These are phyloP conservation scores for Colletotrichum sp. DNA, from an alignment of 2,329 filamentous ascomycete species.

Conservation along the genomic window DNA sequence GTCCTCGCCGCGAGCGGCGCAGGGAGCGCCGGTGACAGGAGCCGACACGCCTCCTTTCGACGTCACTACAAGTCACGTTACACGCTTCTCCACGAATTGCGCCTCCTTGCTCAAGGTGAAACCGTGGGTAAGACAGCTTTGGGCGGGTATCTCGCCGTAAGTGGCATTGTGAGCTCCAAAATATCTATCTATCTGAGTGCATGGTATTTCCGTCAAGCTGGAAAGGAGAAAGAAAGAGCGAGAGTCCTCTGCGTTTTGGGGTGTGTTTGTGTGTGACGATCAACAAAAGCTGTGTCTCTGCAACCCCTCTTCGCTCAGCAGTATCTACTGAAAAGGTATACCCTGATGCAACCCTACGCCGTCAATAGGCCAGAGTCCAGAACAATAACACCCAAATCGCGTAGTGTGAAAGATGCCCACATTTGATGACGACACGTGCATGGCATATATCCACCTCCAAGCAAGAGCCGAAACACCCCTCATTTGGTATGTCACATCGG, in stretches of 20 bases:
- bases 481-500: not conserved
- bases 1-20: not conserved
- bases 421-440: not conserved
- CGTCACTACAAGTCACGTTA: not conserved
- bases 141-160: not conserved
- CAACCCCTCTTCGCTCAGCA: not conserved
- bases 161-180: not conserved
- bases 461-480: not conserved
- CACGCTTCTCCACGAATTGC: not conserved
- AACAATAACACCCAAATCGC: not conserved
- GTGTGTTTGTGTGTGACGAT: not conserved
- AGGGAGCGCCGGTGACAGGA: not conserved
- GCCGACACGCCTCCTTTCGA: not conserved
- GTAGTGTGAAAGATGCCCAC: not conserved
- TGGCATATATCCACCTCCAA: not conserved
- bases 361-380: not conserved
- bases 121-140: not conserved
- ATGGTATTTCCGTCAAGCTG: not conserved
- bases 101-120: not conserved
- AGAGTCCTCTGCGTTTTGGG: not conserved
- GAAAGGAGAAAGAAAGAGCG: not conserved
- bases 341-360: not conserved
- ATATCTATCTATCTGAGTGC: constrained; percentile 13
- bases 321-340: constrained; percentile 5
- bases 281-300: not conserved